Evolutionary conservation across 352 stramenopile genomes (phyloP), one percentile per base, ranked within the genome.

Genomic region (Globisporangium middletonii): DNA sequence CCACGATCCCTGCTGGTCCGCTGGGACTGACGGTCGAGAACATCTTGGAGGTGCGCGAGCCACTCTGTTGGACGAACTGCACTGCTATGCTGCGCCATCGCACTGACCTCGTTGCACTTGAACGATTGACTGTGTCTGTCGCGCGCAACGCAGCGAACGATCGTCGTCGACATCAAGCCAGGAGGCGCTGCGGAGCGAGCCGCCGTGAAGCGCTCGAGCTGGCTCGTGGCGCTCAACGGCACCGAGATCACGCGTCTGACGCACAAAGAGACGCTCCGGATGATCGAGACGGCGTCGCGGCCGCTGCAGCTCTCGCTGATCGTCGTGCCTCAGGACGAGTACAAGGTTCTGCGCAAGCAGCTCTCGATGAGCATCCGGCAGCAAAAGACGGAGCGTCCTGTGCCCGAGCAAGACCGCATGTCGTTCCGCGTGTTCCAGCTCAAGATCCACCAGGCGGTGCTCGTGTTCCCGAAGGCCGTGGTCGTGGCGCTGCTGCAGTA

Each of bases 11-110:
- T n/a, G 69, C 83, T 1, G 86, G 86, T 1, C 82, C 86, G 1
- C 68, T 95, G 33, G 86, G 86, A 19, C 72, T 95, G 27, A 95
- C 86, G 0, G 86, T 95, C n/a, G 86, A 95, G 57, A 95, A 95
- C 38, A 91, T 94, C 30, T 53, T 93, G 9, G 85, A 94, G 71
- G 73, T 85, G 61, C 23, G 68, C 60, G 11, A 15, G 4, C n/a
- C 23, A 8, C 33, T 55, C 26, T 19, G 19, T 33, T 19, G 23
- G 5, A 45, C 33, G 4, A 12, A 9, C 33, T 38, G 4, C 33
- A 3, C 12, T 38, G 33, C 33, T 38, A 13, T 12, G 30, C 33
- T 38, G 9, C 6, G 33, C 33, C 33, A 11, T 38, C 33, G 4
- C 33, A 38, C 41, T 23, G 41, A 19, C 41, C 1, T 19, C 8